Evolutionary conservation across 257 asterid genomes (phyloP), one percentile per base, ranked within the genome.

Genomic region (Prunella vulgaris): DNA sequence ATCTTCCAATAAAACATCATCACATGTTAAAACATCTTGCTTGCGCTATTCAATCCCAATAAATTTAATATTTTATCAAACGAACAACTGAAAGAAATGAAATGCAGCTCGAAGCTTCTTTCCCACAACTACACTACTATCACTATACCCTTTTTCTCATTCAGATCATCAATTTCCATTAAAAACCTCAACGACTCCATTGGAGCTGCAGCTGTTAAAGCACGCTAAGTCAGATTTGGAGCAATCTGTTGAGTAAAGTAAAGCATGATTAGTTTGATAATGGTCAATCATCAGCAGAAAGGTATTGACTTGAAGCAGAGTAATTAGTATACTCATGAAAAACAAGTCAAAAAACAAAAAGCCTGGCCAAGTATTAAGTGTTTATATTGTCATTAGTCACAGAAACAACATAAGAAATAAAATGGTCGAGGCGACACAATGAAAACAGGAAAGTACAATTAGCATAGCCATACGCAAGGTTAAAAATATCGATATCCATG

Each of bases 151-250:
- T 68, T 69, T 59, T 60, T 76, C 70, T 46, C 88, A 35, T 86
- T 58, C 71, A 18, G 20, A 72, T 77, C 86, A 75, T 72, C 80
- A 77, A 81, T 74, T 73, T 85, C 96, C 79, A 81, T 74, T 48
- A 84, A 77, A 78, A 94, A 94, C 76, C 97, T 85, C 69, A 81
- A 8, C 1, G 97, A 91, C 30, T 91, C 95, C 87, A 79, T 22
- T 6, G 95, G 95, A 76, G 96, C 86, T 66, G 97, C 97, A 64
- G 87, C 92, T 81, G 73, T 84, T 73, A 89, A 69, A 60, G 87
- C 99, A 69, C 84, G 91, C 77, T 87, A 71, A 72, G 90, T 84
- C 78, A 53, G 60, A 66, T 56, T 77, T 60, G 48, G 70, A 42
- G 65, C 62, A 28, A 63, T 37, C 97, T 91, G 81, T 57, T 64